Conservation (phyloP, 768 basidiomycete species). For the Podaxis rugospora region DNA sequence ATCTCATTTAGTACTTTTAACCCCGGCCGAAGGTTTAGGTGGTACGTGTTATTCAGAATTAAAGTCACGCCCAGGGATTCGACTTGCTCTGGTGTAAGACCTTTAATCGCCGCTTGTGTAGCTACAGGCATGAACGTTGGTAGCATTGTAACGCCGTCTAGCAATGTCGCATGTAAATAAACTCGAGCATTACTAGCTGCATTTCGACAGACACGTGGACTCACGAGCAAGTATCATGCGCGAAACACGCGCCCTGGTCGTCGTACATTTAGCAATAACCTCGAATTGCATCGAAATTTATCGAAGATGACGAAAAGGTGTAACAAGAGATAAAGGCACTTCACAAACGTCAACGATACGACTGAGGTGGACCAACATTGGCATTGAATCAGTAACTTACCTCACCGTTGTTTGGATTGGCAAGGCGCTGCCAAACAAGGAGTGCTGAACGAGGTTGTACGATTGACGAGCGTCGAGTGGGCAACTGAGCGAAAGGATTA, state of each 20-base stretch:
- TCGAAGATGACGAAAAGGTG: conserved; percentile 8
- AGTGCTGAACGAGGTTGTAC: neutral
- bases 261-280: conserved; percentile 74
- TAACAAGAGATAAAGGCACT: neutral
- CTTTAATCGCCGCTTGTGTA: conserved; percentile 90
- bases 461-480: neutral
- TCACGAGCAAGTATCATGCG: conserved; percentile 78
- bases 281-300: conserved; percentile 69
- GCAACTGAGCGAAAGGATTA: neutral
- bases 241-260: conserved; percentile 81
- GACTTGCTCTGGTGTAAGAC: conserved; percentile 80
- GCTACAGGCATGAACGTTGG: conserved; percentile 95
- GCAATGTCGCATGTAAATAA: neutral
- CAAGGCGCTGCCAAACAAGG: neutral
- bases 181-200: neutral
- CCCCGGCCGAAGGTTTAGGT: conserved; percentile 83
- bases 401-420: neutral
- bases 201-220: conserved; percentile 21
- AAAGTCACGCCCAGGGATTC: conserved; percentile 78
- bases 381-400: neutral
- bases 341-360: neutral
- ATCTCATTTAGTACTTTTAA: conserved; percentile 65
- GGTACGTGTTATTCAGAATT: conserved; percentile 89
- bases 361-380: neutral
- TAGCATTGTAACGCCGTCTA: conserved; percentile 78